Base-by-base conservation (phyloP, 768 basidiomycete genomes). In the Tricholomella constricta region DNA sequence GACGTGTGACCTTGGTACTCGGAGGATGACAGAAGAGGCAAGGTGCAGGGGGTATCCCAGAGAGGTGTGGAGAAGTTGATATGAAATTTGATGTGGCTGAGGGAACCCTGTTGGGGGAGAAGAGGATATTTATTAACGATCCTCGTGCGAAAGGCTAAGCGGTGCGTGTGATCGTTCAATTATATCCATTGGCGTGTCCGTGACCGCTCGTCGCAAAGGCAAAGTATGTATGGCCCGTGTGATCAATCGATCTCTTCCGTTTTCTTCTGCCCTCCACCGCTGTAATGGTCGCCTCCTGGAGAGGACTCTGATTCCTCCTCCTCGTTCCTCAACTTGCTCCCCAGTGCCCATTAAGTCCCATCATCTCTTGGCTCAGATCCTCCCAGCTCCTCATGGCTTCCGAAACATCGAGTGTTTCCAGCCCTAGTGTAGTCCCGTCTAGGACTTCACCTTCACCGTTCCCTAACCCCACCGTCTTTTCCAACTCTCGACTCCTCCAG, bases 201-300 rank as follows among this genome's bases (percentile, higher is more conserved):
- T 53, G 55, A 59, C 54, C 54, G 45, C 25, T 47, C 51, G 54
- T 59, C 34, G 54, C 47, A 54, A 58, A 43, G 52, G 36, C 46
- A 43, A 45, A 52, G 26, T 54, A 58, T 54, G 57, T 19, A 31
- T 48, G 35, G 40, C 47, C 54, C 55, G 48, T 55, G 59, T 48
- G 53, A 61, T 56, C 58, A 59, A 31, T 45, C 29, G 9, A 45
- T 31, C 34, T 50, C 38, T 50, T 50, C 53, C 35, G 44, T 63
- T 60, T 51, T 54, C 49, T 52, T 50, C 52, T 40, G 61, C 56
- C 62, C 49, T 52, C 58, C 53, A 57, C 51, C 50, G 59, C 55
- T 62, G 66, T 60, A 58, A 72, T 69, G 69, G 62, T 68, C 55
- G 56, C 65, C 63, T 64, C 64, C 67, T 55, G 63, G 63, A 63